A percentile compares a stretch with the other conserved stretches of the same genome.
Evolutionary conservation across 2,329 filamentous ascomycete species (phyloP).

Genomic region (Spiromastix sp.): DNA sequence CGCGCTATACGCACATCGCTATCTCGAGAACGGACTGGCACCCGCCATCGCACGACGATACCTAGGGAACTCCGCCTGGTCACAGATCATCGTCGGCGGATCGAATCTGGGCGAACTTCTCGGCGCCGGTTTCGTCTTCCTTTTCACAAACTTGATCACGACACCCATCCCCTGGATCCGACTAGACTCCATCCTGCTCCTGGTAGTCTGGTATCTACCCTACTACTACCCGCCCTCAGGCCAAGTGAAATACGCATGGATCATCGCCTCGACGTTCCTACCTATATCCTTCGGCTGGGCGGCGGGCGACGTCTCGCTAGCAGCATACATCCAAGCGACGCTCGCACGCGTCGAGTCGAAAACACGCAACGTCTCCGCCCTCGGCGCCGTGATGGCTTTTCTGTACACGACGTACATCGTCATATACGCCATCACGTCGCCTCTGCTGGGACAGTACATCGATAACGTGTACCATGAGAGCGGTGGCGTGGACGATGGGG

Average conservation of each 20-base stretch:
- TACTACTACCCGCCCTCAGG: conserved; percentile 34
- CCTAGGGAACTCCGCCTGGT: conserved; percentile 39
- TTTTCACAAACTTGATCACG: conserved; percentile 39
- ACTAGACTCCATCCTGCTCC: conserved; percentile 35
- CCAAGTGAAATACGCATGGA: conserved; percentile 37
- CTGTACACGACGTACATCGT: conserved; percentile 42
- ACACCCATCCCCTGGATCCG: conserved; percentile 44
- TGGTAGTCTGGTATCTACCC: conserved; percentile 41
- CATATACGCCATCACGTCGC: conserved; percentile 35
- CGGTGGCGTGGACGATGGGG: conserved; percentile 16
- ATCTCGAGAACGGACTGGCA: conserved; percentile 40
- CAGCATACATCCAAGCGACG: conserved; percentile 42
- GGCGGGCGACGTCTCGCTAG: conserved; percentile 41
- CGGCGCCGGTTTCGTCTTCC: conserved; percentile 39
- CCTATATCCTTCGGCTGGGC: conserved; percentile 43
- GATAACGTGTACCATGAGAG: conserved; percentile 30
- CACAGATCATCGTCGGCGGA: conserved; percentile 41
- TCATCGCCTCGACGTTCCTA: conserved; percentile 36
- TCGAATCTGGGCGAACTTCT: conserved; percentile 42
- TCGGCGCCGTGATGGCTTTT: conserved; percentile 44
- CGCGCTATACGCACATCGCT: conserved; percentile 41
- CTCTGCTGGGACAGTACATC: conserved; percentile 37
- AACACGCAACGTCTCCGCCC: conserved; percentile 36
- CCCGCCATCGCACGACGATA: conserved; percentile 38
- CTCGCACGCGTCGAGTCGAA: conserved; percentile 36